Base-by-base conservation (phyloP, 345 rosid species). In the Bruguiera parviflora region DNA sequence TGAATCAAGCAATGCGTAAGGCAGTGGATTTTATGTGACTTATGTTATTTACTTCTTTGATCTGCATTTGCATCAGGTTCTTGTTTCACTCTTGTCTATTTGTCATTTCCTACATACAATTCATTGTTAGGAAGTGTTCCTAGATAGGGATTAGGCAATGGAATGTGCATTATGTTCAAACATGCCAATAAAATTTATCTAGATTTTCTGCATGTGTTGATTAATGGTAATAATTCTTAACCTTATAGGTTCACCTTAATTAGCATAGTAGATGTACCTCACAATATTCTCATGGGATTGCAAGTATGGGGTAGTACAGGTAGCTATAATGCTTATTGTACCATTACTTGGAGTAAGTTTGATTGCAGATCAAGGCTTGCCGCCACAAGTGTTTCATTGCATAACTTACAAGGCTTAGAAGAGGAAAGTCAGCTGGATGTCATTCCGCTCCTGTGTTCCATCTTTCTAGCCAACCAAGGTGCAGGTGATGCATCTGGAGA, bases 321-420 rank as follows among this genome's bases (percentile, higher is more conserved):
- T 43, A 43, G 47, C 16, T 39, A 39, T 39, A 43, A 43, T 43
- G 18, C 18, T 43, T 47, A 25, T 39, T 71, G 25, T 19, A 28
- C 32, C 25, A 9, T n/a, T 9, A 11, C 51, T 65, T 16, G 61
- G 6, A 5, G 6, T 67, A 56, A 10, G 31, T 29, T 65, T 58
- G 9, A 9, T 28, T 83, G 85, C 84, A 96, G 99, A 76, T 87
- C 86, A 47, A 83, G 85, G 82, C 97, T 95, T 68, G 96, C 99
- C 6, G 80, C 84, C 62, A 81, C 88, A 68, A 87, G 82, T 64
- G 83, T 92, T 71, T 77, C 79, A 2, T 59, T 88, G n/a, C 81
- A 83, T 10, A 72, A 73, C 73, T 85, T 85, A 56, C 85, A 84
- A 33, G 89, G 85, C 57, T 73, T 72, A 71, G 71, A 69, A 66